Evolutionary conservation across 345 rosid genomes (phyloP), one percentile per base, ranked within the genome.

Genomic region (Brassica incana): DNA sequence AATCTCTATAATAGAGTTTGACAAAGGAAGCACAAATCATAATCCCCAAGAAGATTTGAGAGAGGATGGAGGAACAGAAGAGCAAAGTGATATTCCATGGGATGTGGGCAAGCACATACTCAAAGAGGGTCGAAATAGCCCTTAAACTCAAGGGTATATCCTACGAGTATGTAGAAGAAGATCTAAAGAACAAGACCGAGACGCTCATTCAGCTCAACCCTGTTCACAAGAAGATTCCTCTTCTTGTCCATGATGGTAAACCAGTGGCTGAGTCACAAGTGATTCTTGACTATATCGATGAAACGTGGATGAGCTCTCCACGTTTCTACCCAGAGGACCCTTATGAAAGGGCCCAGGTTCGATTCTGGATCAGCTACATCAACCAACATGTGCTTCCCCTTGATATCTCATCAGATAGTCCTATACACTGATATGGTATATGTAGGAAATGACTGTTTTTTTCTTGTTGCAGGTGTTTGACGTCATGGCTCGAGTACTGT

Each of bases 101-200:
- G 71, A 78, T 50, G 80, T 82, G 85, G 82, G 58, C 65, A 62
- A 82, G 85, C 79, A 4, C 71, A 54, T 82, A 54, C 73, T 27
- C 79, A 0, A 73, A 73, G 72, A 78, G 82, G 36, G 78, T 82
- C 0, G 79, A 74, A 43, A 40, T 82, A 27, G 72, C 79, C 16
- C 84, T 82, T 67, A 82, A 74, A 62, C 71, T 77, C 66, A 78
- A 82, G 33, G 82, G 69, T 1, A 8, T 82, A 68, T 8, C 2
- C 68, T 78, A 82, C 16, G 65, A 82, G 23, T 79, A 77, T 33
- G 80, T 84, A 5, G 89, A 82, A 65, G 88, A 88, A 82, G 89
- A 88, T 67, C 69, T 78, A 0, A 38, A 7, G 8, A 69, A 77
- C 82, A 78, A 78, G 54, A 78, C 65, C 1, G 67, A 68, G 4